Evolutionary conservation across 768 basidiomycete species (phyloP), one percentile per base, ranked within the genome.

Genomic region (Lactifluus subvellereus): DNA sequence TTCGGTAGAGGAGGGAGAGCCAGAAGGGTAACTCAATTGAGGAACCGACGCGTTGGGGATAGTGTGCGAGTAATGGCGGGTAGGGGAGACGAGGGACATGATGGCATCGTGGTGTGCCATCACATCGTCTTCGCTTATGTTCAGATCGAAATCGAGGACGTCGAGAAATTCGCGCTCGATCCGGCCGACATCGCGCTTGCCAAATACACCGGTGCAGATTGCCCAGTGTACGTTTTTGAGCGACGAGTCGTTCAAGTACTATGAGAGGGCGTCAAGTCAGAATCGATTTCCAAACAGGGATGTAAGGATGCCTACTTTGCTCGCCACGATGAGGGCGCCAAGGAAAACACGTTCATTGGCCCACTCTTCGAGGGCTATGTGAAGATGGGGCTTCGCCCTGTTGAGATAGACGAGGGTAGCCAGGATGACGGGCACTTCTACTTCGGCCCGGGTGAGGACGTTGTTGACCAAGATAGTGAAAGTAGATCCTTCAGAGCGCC

Each of bases 261-360:
- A 63, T 22, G 48, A 38, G 42, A 54, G 51, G 11, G 13, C 22
- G 9, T 27, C 18, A 32, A 57, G 56, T 57, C 52, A 60, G 37
- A 30, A 30, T 59, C 32, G 59, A 67, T 59, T 45, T 18, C 42
- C 33, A 42, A 13, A 38, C 27, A 37, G 30, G 37, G 55, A 57
- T 67, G 64, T 74, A 71, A 67, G 42, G 32, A 69, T 48, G 57
- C 69, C 69, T 72, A 89, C 87, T 80, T 94, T 95, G 76, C 87
- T 87, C 7, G 93, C 92, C 52, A 84, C 79, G 74, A 95, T 94
- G 66, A 94, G 74, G n/a, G 91, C 86, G 55, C 93, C 93, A 48
- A 95, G 82, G 76, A 95, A 94, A 35, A 95, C 92, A 47, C 93
- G 85, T 74, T 94, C 91, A 54, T 89, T 80, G 14, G 92, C 93